Base-by-base conservation (phyloP, 1,284 basidiomycete genomes). In the Tylopilus orsonianus region DNA sequence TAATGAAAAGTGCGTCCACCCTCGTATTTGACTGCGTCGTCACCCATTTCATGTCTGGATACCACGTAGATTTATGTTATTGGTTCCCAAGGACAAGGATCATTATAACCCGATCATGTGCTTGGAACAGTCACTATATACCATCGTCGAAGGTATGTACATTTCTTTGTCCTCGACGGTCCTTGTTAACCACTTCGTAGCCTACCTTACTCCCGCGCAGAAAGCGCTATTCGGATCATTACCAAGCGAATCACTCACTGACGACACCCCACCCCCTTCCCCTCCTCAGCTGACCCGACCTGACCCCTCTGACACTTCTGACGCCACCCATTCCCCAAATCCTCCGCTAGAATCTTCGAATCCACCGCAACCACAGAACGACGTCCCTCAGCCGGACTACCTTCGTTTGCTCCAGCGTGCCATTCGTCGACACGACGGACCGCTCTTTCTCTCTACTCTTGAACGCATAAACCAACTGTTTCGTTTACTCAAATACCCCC, bases 51-150 rank as follows among this genome's bases (percentile, higher is more conserved):
- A 51, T 36, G 12, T 47, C 30, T 10, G 10, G 48, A 9, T 32
- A 10, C 39, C 33, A 16, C 41, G 0, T 20, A 89, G 86, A 61
- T 89, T 81, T 67, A 74, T 86, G 49, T 73, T 90, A 48, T 75
- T 88, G 39, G 79, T 74, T 36, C 87, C 87, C 16, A 87, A 83
- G 61, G 87, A 90, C 70, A 80, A 80, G 56, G 85, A 90, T 57
- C 85, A 88, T 58, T 90, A 89, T 62, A 85, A 85, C 61, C 87
- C 87, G 13, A 81, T 90, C 47, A 76, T 83, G 72, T 84, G 85
- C 57, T 70, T 90, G 27, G 82, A 87, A 67, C 74, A 75, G 54
- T 77, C 81, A 6, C 64, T 90, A 27, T 75, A 82, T 64, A 80
- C 78, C 41, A 87, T 90, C 34, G 65, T 88, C 49, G 77, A 87